Evolutionary conservation across 179 eudicot genomes (phyloP), one percentile per base, ranked within the genome.

Genomic region (Beta corolliflora): DNA sequence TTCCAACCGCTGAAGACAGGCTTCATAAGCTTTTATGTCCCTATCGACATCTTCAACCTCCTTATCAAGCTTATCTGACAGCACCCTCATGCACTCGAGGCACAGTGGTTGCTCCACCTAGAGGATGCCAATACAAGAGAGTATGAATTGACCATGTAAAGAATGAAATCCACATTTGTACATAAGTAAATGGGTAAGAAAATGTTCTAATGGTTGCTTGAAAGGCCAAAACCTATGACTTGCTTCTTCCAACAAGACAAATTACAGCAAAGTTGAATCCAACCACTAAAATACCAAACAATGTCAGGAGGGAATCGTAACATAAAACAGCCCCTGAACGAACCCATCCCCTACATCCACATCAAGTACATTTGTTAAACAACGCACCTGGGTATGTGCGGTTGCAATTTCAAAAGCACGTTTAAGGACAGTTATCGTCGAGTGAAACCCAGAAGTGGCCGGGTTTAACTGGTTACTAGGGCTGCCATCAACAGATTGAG

Each of bases 81-180:
- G 80, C 82, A 91, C 91, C 86, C 92, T 89, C 99, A 95, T 95
- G 89, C 99, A 95, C 86, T 95, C 99, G 11, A 95, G 89, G 85
- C 98, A 95, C 77, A 95, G 78, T 58, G 99, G 99, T 83, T 95
- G 99, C 82, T 95, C 98, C 87, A 95, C 95, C 98, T 95, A 82
- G 77, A 67, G 44, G 78, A 64, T 54, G 12, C 58, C 73, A 77
- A 84, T 69, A 71, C 41, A 73, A 69, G 55, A 46, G 77, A 29
- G 9, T 16, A 48, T 52, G 45, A 61, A 60, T 16, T 3, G 36
- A 13, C 52, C 9, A 81, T 21, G 63, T 29, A 14, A 25, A 74
- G 15, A 31, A 14, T 16, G 23, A 36, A 21, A 41, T 25, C 31
- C 25, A 29, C 64, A 46, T 44, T 65, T 44, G 25, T 65, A 25